Evolutionary conservation across 2,329 filamentous ascomycete species (phyloP), one percentile per base, ranked within the genome.

Genomic region (Epichloe glyceriae): DNA sequence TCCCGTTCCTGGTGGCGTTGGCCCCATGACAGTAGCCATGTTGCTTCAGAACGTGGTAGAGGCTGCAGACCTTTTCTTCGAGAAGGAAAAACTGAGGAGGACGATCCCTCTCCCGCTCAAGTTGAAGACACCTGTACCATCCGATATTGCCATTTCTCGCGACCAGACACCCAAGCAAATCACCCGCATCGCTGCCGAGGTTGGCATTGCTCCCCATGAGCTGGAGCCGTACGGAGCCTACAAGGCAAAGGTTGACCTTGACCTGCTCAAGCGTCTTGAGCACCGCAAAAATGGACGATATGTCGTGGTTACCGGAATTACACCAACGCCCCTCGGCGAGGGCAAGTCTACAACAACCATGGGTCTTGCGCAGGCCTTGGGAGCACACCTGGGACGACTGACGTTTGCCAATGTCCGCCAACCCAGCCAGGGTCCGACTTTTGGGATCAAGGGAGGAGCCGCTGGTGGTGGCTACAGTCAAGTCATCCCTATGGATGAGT

Each of bases 401-500:
- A 86, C 86, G 3, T 97, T 98, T 67, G 93, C 93, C 69, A 97
- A 98, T 65, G 93, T 98, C 47, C 83, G 93, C 54, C 93, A 98
- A 67, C 93, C 93, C 47, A 95, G 88, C 61, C 93, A 97, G 72
- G 93, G 93, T 4, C 93, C 93, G 51, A 98, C 93, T 0, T 98
- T 98, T 66, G 93, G 93, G 62, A 97, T 98, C 77, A 98, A 98
- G 76, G 93, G 93, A 55, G 93, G 93, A 62, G 93, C 93, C 53
- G 93, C 93, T 51, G 93, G 93, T 62, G 93, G 93, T 67, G 93
- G 93, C 39, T 98, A 97, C 79, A 95, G 88, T 67, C 93, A 98
- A 68, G 93, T 98, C 63, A 97, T 98, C 61, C 93, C 93, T 53
- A 98, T 98, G 93, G 93, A 98, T 61, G 93, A 98, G 69, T 98